phyloP scores from a whole-genome alignment of 805 yeast species.

The Scheffersomyces ergatensis region DNA sequence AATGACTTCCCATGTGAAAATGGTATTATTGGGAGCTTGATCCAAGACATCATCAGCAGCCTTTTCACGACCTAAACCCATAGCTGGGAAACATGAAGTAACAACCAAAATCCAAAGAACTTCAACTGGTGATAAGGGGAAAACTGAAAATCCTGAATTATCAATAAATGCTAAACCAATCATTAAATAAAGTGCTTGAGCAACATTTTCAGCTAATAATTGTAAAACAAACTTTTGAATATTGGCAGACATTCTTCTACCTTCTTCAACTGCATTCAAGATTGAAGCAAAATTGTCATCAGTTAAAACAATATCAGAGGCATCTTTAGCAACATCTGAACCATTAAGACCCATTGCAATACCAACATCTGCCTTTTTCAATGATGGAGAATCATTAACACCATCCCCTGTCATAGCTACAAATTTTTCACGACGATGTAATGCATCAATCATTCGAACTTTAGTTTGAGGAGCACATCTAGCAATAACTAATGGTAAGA shows the following conservation, averaged over 20 bases:
- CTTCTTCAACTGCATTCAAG: slow-evolving; percentile 75
- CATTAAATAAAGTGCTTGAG: slow-evolving; percentile 63
- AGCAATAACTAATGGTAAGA: slow-evolving; percentile 39
- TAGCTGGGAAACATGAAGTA: slow-evolving; percentile 80
- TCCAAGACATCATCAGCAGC: slow-evolving; percentile 38
- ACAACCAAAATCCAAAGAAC: slow-evolving; percentile 78
- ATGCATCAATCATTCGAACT: slow-evolving; percentile 40
- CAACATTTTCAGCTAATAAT: slow-evolving; percentile 68
- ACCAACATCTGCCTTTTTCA: slow-evolving; percentile 77
- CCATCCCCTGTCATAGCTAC: slow-evolving; percentile 58
- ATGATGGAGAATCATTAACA: slow-evolving; percentile 76
- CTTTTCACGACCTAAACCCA: slow-evolving; percentile 64
- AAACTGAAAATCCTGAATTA: slow-evolving; percentile 30
- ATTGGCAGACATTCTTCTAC: slow-evolving; percentile 74
- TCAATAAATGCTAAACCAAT: slow-evolving; percentile 36
- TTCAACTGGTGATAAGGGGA: slow-evolving; percentile 59
- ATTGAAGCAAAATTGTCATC: slow-evolving; percentile 77
- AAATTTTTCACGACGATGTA: slow-evolving; percentile 34
- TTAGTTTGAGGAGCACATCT: slow-evolving; percentile 42
- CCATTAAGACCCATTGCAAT: slow-evolving; percentile 81
- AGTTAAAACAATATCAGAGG: slow-evolving; percentile 70
- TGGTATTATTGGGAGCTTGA: slow-evolving; percentile 33
- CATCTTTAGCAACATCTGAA: slow-evolving; percentile 83
- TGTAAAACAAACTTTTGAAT: slow-evolving; percentile 78
- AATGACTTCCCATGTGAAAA: slow-evolving; percentile 41